Conservation (phyloP, 352 stramenopile genomes). For the Phytopythium helicoides region DNA sequence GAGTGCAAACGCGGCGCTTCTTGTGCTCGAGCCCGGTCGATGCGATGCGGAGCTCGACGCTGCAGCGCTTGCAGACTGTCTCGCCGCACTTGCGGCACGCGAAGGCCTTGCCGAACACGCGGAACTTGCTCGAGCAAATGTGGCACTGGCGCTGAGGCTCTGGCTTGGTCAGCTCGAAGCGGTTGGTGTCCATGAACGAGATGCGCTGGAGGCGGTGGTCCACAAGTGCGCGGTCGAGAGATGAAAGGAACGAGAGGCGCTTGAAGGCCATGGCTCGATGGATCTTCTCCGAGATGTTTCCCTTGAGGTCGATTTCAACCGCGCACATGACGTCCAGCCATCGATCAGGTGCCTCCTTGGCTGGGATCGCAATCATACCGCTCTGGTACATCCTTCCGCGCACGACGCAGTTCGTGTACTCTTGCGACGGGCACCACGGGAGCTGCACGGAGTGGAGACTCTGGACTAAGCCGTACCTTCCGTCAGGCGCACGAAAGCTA, state of each 20-base stretch:
- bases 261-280: conserved; percentile 12
- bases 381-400: conserved; percentile 35
- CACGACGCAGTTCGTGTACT: conserved; percentile 26
- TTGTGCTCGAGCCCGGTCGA: neutral
- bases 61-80: conserved; percentile 17
- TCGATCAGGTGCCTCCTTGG: conserved; percentile 6
- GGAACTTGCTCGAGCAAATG: conserved; percentile 16
- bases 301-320: conserved; percentile 30
- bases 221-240: conserved; percentile 7
- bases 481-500: conserved; percentile 14
- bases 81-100: conserved; percentile 17
- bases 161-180: conserved; percentile 11
- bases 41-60: conserved; percentile 7
- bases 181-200: conserved; percentile 12
- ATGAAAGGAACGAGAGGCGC: conserved; percentile 7
- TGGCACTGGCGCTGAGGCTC: conserved; percentile 11
- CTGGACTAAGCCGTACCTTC: conserved; percentile 41
- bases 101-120: conserved; percentile 10
- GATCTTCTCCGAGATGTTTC: conserved; percentile 9
- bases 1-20: conserved; percentile 14
- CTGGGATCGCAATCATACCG: conserved; percentile 35
- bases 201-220: conserved; percentile 17
- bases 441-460: conserved; percentile 64
- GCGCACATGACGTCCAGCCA: conserved; percentile 29
- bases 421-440: conserved; percentile 40